Base-by-base conservation (phyloP, 139 green algal species). In the Chlorokybus atmophyticus region DNA sequence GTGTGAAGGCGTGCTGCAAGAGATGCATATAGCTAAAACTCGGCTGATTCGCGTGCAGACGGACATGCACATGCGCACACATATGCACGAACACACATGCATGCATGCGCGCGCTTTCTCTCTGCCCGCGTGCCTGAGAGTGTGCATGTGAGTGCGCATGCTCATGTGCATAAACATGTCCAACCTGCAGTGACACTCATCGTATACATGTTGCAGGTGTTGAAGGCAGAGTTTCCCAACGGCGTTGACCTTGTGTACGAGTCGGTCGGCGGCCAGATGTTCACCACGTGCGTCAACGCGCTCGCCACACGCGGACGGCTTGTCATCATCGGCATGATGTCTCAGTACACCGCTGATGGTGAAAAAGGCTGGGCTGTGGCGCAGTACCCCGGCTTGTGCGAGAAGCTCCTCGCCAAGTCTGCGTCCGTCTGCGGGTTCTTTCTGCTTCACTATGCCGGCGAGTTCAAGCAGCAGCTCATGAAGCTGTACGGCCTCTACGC, bases 221-320 rank as follows among this genome's bases (percentile, higher is more conserved):
- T 89, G 40, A 78, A 75, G 59, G 30, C 25, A 3, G 82, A 80
- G 57, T 87, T 57, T 39, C 71, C 64, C 4, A 57, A 70, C 10
- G 82, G 82, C 10, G 32, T 88, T 1, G 66, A 85, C 50, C 30
- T 89, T 29, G 67, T 86, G 28, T 86, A 68, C 26, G 82, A 89
- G 52, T 65, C 57, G 3, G 82, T 89, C 29, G 66, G 82, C 1
- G 82, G 82, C 2, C 56, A 76, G 2, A 88, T 90, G 79, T 93
- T 95, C 53, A 49, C 64, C 1, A 63, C 62, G 0, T 75, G 67
- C 2, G 29, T 90, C 1, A 66, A 83, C 1, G 68, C 71, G 0
- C 62, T 95, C 28, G 82, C 79, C 1, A n/a, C 23, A 14, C 42
- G 57, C 23, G 57, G 64, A 7, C 17, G 42, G 17, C 4, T 62